Evolutionary conservation across 2,329 filamentous ascomycete species (phyloP), one percentile per base, ranked within the genome.

Genomic region (Fragosphaeria purpurea): DNA sequence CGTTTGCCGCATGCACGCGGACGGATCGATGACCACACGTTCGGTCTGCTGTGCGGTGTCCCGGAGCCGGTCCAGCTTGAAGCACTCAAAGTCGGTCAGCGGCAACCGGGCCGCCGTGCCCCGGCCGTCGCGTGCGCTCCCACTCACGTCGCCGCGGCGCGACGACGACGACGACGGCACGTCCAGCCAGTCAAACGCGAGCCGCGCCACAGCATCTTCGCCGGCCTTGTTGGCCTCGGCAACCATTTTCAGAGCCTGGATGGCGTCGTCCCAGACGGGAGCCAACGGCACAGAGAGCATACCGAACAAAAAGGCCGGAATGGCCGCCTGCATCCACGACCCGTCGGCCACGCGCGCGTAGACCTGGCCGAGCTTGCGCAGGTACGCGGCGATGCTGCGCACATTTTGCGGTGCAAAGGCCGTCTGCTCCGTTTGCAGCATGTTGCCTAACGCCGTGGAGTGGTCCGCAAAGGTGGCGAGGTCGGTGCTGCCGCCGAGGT

Each of bases 251-350:
- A 98, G 69, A 1, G 86, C 82, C 50, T 82, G 77, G 47, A 85
- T 80, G 1, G 87, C 79, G 59, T 95, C 88, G 53, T 95, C 87
- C 87, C 91, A 96, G 6, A 94, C 73, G 38, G 88, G 88, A 1
- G 89, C 79, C 56, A 96, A 74, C 58, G 85, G 87, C 46, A 95
- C 82, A 1, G 90, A 93, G 53, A 97, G 75, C 66, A 96, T 77
- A 46, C 93, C 93, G 59, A 96, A 95, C 59, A 88, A 82, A 60
- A 90, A 97, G 0, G 80, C 76, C 0, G 90, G 86, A 34, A 97
- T 76, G 6, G 88, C 80, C 59, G 78, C 75, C 52, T 78, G 74
- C 56, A 94, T 69, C 79, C 84, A 86, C 1, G 77, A 77, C 39
- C 78, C 73, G 2, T 77, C 69, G 41, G 72, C 70, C 8, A 83